Conservation (phyloP, 2,329 filamentous ascomycete species). For the Penicillium sp. region DNA sequence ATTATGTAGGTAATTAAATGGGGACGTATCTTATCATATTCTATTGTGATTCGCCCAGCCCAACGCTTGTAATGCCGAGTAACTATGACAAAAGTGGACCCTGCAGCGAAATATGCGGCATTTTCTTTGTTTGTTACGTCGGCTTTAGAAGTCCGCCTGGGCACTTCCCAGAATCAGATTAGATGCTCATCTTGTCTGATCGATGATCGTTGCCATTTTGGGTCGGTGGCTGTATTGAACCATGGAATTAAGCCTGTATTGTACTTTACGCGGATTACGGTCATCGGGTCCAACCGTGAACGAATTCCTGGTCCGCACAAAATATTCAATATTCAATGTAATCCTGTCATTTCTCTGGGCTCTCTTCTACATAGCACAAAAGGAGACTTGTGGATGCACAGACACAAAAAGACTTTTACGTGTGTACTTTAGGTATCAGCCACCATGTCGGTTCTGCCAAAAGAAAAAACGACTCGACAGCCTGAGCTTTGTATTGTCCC, state of each 20-base stretch:
- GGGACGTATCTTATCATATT: slow-evolving; percentile 6
- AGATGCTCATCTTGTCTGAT: slow-evolving; percentile 34
- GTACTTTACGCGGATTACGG: neutral
- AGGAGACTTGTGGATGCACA: neutral
- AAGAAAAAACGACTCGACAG: neutral
- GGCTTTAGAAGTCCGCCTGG: neutral
- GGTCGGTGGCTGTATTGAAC: slow-evolving; percentile 2
- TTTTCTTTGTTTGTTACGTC: slow-evolving; percentile 1
- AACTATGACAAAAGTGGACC: slow-evolving; percentile 8
- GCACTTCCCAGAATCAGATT: slow-evolving; percentile 29
- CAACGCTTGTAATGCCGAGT: neutral
- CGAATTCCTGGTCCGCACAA: neutral
- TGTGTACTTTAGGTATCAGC: neutral
- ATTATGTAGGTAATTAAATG: neutral
- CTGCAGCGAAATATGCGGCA: slow-evolving; percentile 7
- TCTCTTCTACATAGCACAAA: neutral
- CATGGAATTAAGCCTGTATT: neutral
- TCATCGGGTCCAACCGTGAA: neutral
- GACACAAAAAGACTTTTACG: neutral
- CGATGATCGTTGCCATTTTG: neutral
- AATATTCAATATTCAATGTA: neutral
- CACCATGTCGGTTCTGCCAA: neutral
- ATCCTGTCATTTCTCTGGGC: neutral
- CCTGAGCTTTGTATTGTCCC: neutral
- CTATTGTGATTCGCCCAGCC: neutral